phyloP scores from a whole-genome alignment of 2,329 filamentous ascomycete species.

The Cordyceps fumosorosea region DNA sequence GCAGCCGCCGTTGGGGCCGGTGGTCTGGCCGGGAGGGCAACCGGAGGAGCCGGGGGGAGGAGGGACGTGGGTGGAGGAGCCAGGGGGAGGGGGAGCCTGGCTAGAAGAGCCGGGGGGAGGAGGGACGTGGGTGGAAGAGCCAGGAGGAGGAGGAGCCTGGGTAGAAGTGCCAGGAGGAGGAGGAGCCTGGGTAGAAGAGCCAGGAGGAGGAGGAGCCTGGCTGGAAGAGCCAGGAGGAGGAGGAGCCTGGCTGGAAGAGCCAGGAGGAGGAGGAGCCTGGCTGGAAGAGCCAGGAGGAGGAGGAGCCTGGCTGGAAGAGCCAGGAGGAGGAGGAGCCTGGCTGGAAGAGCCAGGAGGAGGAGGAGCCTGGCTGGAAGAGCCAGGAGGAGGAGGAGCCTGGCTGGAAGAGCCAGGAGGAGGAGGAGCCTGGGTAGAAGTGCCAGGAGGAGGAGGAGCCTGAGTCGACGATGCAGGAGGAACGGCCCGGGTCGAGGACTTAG shows the following conservation, averaged over 20 bases:
- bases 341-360: background rate
- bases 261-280: constrained; percentile 6
- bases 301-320: background rate
- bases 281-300: constrained; percentile 1
- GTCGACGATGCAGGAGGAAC: too few relatives aligned
- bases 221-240: constrained; percentile 1
- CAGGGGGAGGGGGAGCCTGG: constrained; percentile 7
- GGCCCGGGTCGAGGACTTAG: too few relatives aligned
- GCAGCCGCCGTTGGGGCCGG: constrained; percentile 1
- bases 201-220: constrained; percentile 15
- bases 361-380: background rate
- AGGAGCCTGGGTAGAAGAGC: background rate
- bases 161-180: background rate
- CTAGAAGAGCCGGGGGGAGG: background rate
- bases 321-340: constrained; percentile 14
- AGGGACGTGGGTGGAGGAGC: background rate
- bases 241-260: background rate
- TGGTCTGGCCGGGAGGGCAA: background rate
- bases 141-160: constrained; percentile 8
- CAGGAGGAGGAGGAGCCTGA: constrained; percentile 14
- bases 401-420: background rate
- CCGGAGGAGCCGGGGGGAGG: background rate
- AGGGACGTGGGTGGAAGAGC: background rate
- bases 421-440: background rate
- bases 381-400: constrained; percentile 5